phyloP scores from a whole-genome alignment of 805 yeast genomes.

The Cyberlindnera maritima region DNA sequence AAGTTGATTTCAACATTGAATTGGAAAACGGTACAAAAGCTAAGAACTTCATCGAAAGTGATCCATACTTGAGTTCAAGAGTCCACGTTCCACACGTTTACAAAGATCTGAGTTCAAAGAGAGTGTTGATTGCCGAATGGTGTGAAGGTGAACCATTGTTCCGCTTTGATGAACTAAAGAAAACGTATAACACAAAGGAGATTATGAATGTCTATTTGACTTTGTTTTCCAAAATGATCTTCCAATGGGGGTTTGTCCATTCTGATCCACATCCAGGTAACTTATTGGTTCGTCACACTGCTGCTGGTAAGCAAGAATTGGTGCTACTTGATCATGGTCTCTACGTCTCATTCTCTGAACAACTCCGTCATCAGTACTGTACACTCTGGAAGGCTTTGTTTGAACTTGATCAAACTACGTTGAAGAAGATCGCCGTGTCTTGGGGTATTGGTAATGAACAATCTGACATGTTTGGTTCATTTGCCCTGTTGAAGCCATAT shows the following conservation, averaged over 20 bases:
- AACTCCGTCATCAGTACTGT: conserved; percentile 55
- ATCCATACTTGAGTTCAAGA: conserved; percentile 37
- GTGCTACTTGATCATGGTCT: conserved; percentile 77
- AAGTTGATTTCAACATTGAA: conserved; percentile 61
- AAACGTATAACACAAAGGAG: conserved; percentile 34
- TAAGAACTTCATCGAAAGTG: conserved; percentile 37
- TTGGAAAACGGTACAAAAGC: conserved; percentile 47
- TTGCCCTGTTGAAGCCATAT: conserved; percentile 50
- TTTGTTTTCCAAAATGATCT: conserved; percentile 54
- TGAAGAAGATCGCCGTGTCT: conserved; percentile 43
- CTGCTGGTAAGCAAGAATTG: conserved; percentile 42
- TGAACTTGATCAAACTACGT: conserved; percentile 45
- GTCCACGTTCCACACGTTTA: conserved; percentile 58
- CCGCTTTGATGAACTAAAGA: conserved; percentile 41
- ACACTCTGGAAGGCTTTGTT: conserved; percentile 63
- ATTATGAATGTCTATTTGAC: conserved; percentile 47
- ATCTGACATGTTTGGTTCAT: conserved; percentile 57
- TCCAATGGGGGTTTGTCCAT: conserved; percentile 62
- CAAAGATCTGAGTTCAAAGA: conserved; percentile 41
- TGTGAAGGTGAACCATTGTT: conserved; percentile 65
- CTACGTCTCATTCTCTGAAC: conserved; percentile 50
- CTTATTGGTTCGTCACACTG: conserved; percentile 47
- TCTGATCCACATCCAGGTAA: conserved; percentile 84
- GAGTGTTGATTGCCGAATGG: conserved; percentile 70
- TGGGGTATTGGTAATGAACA: conserved; percentile 70